A percentile compares a stretch with the other conserved stretches of the same genome.
These are phyloP conservation scores for Carpinus viminea DNA, from an alignment of 306 rosid species.

Conservation along the genomic window DNA sequence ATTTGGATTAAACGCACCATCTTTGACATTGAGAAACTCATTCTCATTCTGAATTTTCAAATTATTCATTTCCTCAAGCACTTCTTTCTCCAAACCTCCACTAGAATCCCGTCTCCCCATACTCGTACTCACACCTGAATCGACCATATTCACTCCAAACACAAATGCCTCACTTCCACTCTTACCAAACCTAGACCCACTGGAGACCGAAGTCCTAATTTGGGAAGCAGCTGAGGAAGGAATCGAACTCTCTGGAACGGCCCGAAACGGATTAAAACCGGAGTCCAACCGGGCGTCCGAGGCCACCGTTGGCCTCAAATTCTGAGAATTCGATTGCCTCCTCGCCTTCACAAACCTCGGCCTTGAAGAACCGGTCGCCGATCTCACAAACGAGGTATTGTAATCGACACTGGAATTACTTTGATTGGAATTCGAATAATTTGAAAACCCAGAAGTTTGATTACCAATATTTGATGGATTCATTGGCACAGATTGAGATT, in stretches of 20 bases:
- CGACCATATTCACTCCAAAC: constrained; percentile 34
- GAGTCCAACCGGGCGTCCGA: constrained; percentile 26
- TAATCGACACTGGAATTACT: constrained; percentile 38
- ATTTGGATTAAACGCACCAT: constrained; percentile 14
- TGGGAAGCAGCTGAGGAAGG: constrained; percentile 18
- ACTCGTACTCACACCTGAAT: constrained; percentile 19
- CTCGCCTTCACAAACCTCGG: constrained; percentile 70
- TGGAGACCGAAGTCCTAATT: constrained; percentile 26
- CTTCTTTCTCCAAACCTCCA: constrained; percentile 24
- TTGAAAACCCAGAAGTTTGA: constrained; percentile 46
- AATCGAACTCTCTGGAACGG: constrained; percentile 27
- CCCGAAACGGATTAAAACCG: constrained; percentile 53
- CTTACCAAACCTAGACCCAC: constrained; percentile 26
- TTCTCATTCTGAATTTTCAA: constrained; percentile 45
- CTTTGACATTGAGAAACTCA: constrained; percentile 40
- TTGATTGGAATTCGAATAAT: constrained; percentile 36
- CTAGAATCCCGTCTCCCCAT: constrained; percentile 16
- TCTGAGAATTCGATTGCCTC: constrained; percentile 50
- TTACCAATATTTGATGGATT: constrained; percentile 45
- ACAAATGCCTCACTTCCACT: constrained; percentile 37
- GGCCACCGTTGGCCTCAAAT: constrained; percentile 29
- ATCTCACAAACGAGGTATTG: constrained; percentile 43
- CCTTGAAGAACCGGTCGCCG: constrained; percentile 50
- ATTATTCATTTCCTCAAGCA: constrained; percentile 48
- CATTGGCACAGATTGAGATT: constrained; percentile 42